phyloP scores from a whole-genome alignment of 164 flowering plant genomes.

The Magnolia kwangsiensis region DNA sequence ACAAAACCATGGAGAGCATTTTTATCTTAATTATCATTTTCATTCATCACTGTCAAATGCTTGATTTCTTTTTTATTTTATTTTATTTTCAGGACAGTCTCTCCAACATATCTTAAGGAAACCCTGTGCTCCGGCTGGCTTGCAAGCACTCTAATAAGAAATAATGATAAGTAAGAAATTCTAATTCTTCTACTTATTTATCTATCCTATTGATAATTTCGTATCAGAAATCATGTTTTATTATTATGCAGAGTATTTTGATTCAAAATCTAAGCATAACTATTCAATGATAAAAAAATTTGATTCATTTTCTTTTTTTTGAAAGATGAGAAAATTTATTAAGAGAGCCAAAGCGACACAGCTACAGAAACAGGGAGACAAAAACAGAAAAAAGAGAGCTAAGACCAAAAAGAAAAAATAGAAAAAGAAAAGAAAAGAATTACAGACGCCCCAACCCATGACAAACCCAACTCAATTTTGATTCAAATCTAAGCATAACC shows the following conservation, averaged over 20 bases:
- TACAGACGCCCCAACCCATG: no score
- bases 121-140: constrained; percentile 72
- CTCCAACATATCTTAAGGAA: constrained; percentile 63
- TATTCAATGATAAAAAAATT: no score
- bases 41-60: constrained; percentile 6
- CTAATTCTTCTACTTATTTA: not conserved
- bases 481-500: no score
- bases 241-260: not conserved
- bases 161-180: constrained; percentile 53
- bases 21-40: not conserved
- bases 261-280: not conserved
- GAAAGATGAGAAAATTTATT: no score
- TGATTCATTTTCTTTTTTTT: no score
- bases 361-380: no score
- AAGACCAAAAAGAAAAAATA: no score
- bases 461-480: no score
- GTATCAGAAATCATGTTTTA: no score
- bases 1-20: not conserved
- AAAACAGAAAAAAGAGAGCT: no score
- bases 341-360: no score
- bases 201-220: not conserved
- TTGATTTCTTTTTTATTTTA: constrained; percentile 11
- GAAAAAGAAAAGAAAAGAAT: no score
- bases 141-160: constrained; percentile 40
- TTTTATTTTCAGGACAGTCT: constrained; percentile 56